Conservation (phyloP, 2,329 filamentous ascomycete species). For the Scortechinia acanthostroma region DNA sequence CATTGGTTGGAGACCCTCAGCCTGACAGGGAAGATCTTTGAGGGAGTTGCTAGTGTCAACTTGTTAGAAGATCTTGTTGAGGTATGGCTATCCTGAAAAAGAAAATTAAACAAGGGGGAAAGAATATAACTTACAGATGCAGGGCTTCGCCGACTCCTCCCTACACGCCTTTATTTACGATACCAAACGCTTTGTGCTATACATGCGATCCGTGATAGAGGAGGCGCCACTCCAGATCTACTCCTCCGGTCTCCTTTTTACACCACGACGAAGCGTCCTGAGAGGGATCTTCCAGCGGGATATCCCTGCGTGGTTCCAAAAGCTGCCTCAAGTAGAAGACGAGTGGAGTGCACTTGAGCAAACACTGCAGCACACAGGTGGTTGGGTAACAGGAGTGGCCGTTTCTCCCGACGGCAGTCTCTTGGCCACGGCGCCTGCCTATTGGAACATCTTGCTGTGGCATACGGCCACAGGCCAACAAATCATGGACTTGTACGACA, state of each 20-base stretch:
- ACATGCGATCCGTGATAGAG: constrained; percentile 12
- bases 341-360: constrained; percentile 12
- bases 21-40: too few species aligned
- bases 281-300: constrained; percentile 4
- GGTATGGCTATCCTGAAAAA: too few species aligned
- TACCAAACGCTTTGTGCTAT: background rate
- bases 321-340: background rate
- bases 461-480: background rate
- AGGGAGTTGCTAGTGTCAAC: too few species aligned
- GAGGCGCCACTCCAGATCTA: constrained; percentile 23
- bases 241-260: constrained; percentile 18
- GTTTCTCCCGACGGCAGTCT: constrained; percentile 6
- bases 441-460: background rate
- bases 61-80: too few species aligned
- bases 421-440: too few species aligned
- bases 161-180: constrained; percentile 1
- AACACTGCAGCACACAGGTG: constrained; percentile 12
- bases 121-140: too few species aligned
- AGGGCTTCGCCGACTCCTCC: too few species aligned
- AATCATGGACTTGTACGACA: too few species aligned
- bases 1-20: background rate
- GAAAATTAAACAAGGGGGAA: too few species aligned
- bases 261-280: constrained; percentile 14
- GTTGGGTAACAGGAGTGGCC: constrained; percentile 9
- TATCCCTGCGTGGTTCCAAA: constrained; percentile 1